A percentile compares a stretch with the other conserved stretches of the same genome.
Conservation (phyloP, 805 yeast genomes). For the Starmerella lactis-condensi region DNA sequence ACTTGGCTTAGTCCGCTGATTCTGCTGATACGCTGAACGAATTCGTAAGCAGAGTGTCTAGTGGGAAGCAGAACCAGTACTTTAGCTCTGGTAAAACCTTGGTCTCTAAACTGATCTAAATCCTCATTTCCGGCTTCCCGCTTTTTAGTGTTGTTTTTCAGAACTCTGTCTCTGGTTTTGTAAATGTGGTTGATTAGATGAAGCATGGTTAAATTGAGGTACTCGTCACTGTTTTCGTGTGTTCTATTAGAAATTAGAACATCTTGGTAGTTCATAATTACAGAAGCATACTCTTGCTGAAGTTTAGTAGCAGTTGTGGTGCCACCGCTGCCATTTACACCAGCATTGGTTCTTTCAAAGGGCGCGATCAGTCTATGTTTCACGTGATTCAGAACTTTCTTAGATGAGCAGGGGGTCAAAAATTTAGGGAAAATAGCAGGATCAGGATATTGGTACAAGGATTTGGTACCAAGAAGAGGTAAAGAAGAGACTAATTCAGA, state of each 20-base stretch:
- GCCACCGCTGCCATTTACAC: background rate
- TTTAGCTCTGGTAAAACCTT: slow-evolving; percentile 89
- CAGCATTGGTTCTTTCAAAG: slow-evolving; percentile 20
- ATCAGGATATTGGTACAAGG: slow-evolving; percentile 10
- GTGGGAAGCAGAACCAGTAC: slow-evolving; percentile 71
- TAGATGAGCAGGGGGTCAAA: too few relatives aligned
- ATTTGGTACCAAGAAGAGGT: slow-evolving; percentile 15
- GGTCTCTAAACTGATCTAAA: slow-evolving; percentile 52
- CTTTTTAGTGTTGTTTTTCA: slow-evolving; percentile 55
- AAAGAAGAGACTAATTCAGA: slow-evolving; percentile 13
- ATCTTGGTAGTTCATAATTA: slow-evolving; percentile 59
- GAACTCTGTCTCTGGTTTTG: slow-evolving; percentile 70
- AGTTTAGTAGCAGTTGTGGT: slow-evolving; percentile 26
- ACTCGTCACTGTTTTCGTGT: slow-evolving; percentile 31
- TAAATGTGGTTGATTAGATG: slow-evolving; percentile 69
- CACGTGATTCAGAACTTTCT: slow-evolving; percentile 18
- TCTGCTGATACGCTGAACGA: slow-evolving; percentile 42
- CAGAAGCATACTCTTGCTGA: slow-evolving; percentile 39
- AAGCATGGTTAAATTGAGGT: slow-evolving; percentile 44
- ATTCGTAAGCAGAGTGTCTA: slow-evolving; percentile 52
- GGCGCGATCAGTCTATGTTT: slow-evolving; percentile 28
- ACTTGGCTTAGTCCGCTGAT: slow-evolving; percentile 54
- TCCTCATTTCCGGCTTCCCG: slow-evolving; percentile 16
- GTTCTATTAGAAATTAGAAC: slow-evolving; percentile 39
- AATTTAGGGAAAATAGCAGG: background rate